A percentile compares a stretch with the other conserved stretches of the same genome.
These are phyloP conservation scores for Globisporangium ultimum DNA, from an alignment of 352 stramenopile genomes.

Conservation along the genomic window DNA sequence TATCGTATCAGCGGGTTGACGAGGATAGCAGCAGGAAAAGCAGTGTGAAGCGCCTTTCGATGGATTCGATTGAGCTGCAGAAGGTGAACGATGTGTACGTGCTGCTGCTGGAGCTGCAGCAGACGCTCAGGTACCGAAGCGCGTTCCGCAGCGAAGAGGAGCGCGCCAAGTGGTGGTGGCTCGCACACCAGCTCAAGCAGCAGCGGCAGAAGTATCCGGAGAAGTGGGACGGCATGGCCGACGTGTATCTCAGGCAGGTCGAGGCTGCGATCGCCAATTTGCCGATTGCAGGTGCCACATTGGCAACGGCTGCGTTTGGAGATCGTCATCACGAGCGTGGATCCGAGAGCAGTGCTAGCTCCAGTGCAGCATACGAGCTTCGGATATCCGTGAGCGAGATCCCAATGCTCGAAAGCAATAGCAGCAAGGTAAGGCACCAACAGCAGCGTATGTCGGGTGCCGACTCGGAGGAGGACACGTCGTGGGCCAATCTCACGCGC, in stretches of 20 bases:
- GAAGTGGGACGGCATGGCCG: slow-evolving; percentile 19
- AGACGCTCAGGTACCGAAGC: slow-evolving; percentile 17
- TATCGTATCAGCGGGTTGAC: background rate
- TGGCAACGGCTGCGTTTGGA: background rate
- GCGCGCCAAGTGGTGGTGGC: slow-evolving; percentile 34
- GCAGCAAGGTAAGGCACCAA: background rate
- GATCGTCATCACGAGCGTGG: background rate
- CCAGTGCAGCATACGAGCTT: slow-evolving; percentile 5
- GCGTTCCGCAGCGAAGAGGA: slow-evolving; percentile 29
- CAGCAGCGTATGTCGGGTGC: background rate
- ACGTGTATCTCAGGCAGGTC: slow-evolving; percentile 25
- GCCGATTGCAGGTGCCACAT: slow-evolving; percentile 7
- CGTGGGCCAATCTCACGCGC: slow-evolving; percentile 30
- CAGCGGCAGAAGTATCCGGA: slow-evolving; percentile 22
- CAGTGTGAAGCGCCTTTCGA: background rate
- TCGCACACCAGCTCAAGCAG: slow-evolving; percentile 29
- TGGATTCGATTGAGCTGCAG: slow-evolving; percentile 10
- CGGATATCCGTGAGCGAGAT: slow-evolving; percentile 14
- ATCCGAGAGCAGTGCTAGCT: background rate
- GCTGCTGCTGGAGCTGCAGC: slow-evolving; percentile 22
- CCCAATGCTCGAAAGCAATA: slow-evolving; percentile 10
- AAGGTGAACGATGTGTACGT: slow-evolving; percentile 15
- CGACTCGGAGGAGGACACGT: slow-evolving; percentile 9
- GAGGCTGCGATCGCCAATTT: slow-evolving; percentile 29
- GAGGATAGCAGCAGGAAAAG: background rate